Base-by-base conservation (phyloP, 2,329 filamentous ascomycete species). In the Emergomyces orientalis region DNA sequence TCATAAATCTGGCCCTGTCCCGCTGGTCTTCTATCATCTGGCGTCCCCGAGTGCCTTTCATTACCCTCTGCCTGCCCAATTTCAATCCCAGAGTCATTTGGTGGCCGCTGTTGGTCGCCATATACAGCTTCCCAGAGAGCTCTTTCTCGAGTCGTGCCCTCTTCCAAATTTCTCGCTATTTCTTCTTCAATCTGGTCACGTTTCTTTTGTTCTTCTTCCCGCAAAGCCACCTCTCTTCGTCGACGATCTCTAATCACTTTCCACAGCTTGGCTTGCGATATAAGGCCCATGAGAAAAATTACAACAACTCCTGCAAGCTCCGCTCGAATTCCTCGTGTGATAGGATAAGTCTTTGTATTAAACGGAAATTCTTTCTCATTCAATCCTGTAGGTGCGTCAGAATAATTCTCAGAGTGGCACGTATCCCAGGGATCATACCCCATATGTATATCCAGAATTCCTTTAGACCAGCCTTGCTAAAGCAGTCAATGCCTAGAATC, bases 371-470 rank as follows among this genome's bases (percentile, higher is more conserved):
- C 78, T 59, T 88, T 81, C 51, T 86, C 79, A 73, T 97, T 97
- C 47, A 97, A 76, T 55, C 78, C 83, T 86, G 65, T 37, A 51
- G 25, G 19, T 8, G 17, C 51, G 43, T 64, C 71, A 61, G 58
- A 68, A 65, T 14, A 56, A 37, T 22, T 59, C 25, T 71, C 11
- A 54, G 64, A 60, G 32, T 71, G 66, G 25, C 52, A 64, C 62
- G 25, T 65, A 61, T 57, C 32, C 32, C 34, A 25, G 58, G 41
- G 30, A 22, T 63, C 81, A 74, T 73, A 85, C 83, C 79, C 93
- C 93, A 97, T 45, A 96, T 81, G 73, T 95, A 97, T 6, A 90
- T 83, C 93, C 93, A 97, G 68, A 97, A 97, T 73, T 97, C 93
- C 74, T 96, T 97, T 69, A 96, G 78, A 0, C 93, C 93, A n/a